Base-by-base conservation (phyloP, 1,284 basidiomycete species). In the Pseudozyma tsukubaensis region DNA sequence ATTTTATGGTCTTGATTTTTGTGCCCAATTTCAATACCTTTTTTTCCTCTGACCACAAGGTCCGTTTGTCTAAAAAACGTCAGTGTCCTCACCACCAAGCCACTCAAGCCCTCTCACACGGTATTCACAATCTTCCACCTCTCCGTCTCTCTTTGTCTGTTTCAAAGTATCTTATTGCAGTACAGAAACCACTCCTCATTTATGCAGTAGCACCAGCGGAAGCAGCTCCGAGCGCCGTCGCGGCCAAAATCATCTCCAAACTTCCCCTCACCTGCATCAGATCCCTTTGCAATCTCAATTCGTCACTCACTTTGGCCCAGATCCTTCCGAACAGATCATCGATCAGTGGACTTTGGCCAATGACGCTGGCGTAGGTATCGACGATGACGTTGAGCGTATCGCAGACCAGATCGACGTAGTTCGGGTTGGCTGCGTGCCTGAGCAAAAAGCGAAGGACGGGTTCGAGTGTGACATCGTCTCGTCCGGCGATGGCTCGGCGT, bases 381-480 rank as follows among this genome's bases (percentile, higher is more conserved):
- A 97, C 90, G 36, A 98, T 89, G 9, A 97, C 87, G 16, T 88
- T 88, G 16, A 93, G 89, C 37, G 96, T 89, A 76, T 97, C 92
- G 77, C 92, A 92, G 9, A 92, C 94, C 83, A 94, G 88, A 73
- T 92, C 91, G 36, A 94, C 93, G 81, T 97, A 99, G 29, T 93
- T 90, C 50, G 94, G 93, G 85, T 98, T 94, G 3, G 91, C 88
- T 50, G 97, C 89, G 83, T 98, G 89, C 77, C 93, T 92, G 51
- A 94, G 86, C 11, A 99, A 88, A 54, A 98, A 89, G 1, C 90
- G 88, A 10, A 99, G 88, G 19, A 99, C 88, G 0, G 96, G 96
- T 84, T 97, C 94, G 3, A 99, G 87, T 4, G 96, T 89, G 32
- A 98, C 91, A 82, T 99, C 97, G 82, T 99, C 96, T 49, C 97